Evolutionary conservation across 2,329 filamentous ascomycete genomes (phyloP), one percentile per base, ranked within the genome.

Genomic region (Metarhizium brunneum): DNA sequence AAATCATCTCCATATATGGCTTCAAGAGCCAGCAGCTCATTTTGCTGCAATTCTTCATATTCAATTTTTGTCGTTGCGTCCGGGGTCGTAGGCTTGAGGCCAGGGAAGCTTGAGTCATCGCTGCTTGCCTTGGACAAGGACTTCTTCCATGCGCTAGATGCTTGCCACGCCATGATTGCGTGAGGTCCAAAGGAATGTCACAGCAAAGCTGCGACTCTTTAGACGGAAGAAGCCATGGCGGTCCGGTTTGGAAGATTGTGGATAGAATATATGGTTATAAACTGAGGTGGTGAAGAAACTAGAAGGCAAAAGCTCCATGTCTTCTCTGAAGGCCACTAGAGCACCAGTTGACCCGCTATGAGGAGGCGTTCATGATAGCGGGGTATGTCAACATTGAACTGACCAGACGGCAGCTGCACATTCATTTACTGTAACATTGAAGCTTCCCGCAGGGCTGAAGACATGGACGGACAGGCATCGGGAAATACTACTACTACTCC

Each of bases 1-100:
- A 90, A 96, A 66, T 96, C 92, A 57, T 95, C 90, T 62, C 86
- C 87, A 67, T 94, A 97, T 52, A 97, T 95, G 47, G 92, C 88
- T 64, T 87, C 81, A 57, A 97, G 78, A 48, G 85, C 92, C 67
- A 94, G 82, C 56, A 95, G 79, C 73, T 97, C 94, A 67, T 96
- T 88, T 65, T 87, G 79, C 73, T 97, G 94, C 38, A 88, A 84
- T 72, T 95, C 87, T 61, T 85, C 83, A 73, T 96, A 95, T 66
- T 91, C 76, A 16, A 80, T 79, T 62, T 75, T 81, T 52, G 71
- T 66, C 47, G 67, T 66, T 50, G 71, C 63, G 57, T 75, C 68
- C 57, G 73, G 68, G 62, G 71, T 72, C 57, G 69, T 65, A 60
- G 73, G 69, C 61, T 73, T 73, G 61, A 81, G 74, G 59, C 76